A percentile compares a stretch with the other conserved stretches of the same genome.
These are phyloP conservation scores for Amaranthus palmeri DNA, from an alignment of 148 eudicot species.

Conservation along the genomic window DNA sequence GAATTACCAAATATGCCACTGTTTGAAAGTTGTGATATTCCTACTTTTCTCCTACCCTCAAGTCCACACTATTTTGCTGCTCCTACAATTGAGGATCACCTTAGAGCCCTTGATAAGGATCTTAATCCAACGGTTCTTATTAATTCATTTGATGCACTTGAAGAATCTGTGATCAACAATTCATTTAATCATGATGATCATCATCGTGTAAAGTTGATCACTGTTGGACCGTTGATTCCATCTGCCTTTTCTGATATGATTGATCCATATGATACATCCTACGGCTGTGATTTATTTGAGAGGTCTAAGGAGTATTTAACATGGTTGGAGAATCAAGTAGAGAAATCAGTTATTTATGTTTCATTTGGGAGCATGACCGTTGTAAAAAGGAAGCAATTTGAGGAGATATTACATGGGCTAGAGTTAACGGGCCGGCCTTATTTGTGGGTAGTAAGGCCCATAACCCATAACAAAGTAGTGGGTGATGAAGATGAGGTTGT, in stretches of 20 bases:
- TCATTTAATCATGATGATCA: slow-evolving; percentile 15
- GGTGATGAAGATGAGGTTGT: slow-evolving; percentile 19
- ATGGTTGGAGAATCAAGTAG: slow-evolving; percentile 38
- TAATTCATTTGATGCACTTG: slow-evolving; percentile 41
- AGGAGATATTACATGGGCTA: slow-evolving; percentile 39
- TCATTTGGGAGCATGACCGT: slow-evolving; percentile 43
- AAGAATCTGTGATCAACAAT: slow-evolving; percentile 16
- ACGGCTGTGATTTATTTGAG: slow-evolving; percentile 26
- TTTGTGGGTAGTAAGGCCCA: slow-evolving; percentile 40
- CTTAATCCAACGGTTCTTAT: slow-evolving; percentile 31
- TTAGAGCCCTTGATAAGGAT: slow-evolving; percentile 26
- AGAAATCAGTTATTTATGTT: slow-evolving; percentile 39
- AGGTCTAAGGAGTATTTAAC: slow-evolving; percentile 25
- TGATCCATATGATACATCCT: slow-evolving; percentile 29
- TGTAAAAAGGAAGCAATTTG: slow-evolving; percentile 26
- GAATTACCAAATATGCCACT: slow-evolving; percentile 36
- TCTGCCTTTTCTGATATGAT: slow-evolving; percentile 22
- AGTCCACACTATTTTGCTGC: background rate
- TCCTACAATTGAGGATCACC: slow-evolving; percentile 28
- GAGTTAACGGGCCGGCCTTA: slow-evolving; percentile 27
- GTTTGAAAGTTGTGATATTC: slow-evolving; percentile 30
- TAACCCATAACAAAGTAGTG: background rate
- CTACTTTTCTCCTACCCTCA: slow-evolving; percentile 28
- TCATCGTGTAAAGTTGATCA: slow-evolving; percentile 13
- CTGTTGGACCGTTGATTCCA: slow-evolving; percentile 46